Conservation (phyloP, 106 monocot species). For the Apostasia shenzhenica region DNA sequence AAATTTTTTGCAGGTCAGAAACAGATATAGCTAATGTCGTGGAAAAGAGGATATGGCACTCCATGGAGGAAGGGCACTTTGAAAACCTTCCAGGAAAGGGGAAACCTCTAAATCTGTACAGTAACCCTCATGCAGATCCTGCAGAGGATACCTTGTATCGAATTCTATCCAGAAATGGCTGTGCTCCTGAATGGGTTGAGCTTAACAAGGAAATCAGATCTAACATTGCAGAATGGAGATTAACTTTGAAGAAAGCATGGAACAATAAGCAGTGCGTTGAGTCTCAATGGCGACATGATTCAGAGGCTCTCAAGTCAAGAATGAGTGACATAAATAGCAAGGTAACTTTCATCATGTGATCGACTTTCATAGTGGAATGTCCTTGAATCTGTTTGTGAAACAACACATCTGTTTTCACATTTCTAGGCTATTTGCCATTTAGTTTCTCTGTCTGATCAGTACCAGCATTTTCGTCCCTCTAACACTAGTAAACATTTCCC, state of each 20-base stretch:
- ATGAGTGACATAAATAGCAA: slow-evolving; percentile 71
- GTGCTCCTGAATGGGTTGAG: slow-evolving; percentile 94
- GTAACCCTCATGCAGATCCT: slow-evolving; percentile 88
- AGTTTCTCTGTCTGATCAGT: too few relatives aligned
- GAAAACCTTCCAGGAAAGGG: slow-evolving; percentile 95
- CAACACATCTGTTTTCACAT: neutral
- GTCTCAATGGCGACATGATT: slow-evolving; percentile 33
- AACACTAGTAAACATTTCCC: too few relatives aligned
- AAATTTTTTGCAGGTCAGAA: slow-evolving; percentile 49
- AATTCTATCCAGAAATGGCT: slow-evolving; percentile 82
- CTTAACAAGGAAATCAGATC: slow-evolving; percentile 87
- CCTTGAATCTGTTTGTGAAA: neutral
- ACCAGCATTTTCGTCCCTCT: too few relatives aligned
- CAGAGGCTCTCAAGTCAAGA: slow-evolving; percentile 35
- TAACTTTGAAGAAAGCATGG: slow-evolving; percentile 48
- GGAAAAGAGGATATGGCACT: slow-evolving; percentile 87
- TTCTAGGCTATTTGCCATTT: neutral
- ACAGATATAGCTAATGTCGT: slow-evolving; percentile 83
- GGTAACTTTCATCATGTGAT: slow-evolving; percentile 14
- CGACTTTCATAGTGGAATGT: neutral
- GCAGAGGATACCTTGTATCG: slow-evolving; percentile 90
- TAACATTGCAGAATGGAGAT: slow-evolving; percentile 51
- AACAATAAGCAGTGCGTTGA: slow-evolving; percentile 7
- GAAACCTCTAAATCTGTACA: slow-evolving; percentile 61
- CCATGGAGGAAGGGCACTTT: slow-evolving; percentile 98